phyloP scores from a whole-genome alignment of 768 basidiomycete species.

The Leucocoprinus sp. region DNA sequence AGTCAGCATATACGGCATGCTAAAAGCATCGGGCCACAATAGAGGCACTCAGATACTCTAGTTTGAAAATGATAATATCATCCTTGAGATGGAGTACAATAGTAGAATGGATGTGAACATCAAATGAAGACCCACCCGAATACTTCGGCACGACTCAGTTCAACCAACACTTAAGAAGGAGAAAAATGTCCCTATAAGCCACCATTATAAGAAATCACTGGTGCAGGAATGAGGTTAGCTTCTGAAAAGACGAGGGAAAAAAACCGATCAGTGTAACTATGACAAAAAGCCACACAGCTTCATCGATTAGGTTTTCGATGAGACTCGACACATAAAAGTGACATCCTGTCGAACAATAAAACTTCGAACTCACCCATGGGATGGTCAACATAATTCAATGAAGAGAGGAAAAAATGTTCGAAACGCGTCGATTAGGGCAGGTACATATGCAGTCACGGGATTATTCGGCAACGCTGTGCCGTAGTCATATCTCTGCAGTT shows the following conservation, averaged over 20 bases:
- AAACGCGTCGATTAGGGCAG: too few species aligned
- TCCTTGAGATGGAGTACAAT: slow-evolving; percentile 23
- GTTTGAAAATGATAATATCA: slow-evolving; percentile 73
- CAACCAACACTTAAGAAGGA: too few species aligned
- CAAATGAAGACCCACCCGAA: neutral
- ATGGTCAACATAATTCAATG: neutral
- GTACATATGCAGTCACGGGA: too few species aligned
- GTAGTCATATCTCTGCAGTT: too few species aligned
- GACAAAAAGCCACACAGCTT: slow-evolving; percentile 61
- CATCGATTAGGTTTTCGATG: slow-evolving; percentile 49
- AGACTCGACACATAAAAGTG: slow-evolving; percentile 32
- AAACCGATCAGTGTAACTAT: slow-evolving; percentile 87
- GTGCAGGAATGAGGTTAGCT: neutral
- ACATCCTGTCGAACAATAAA: slow-evolving; percentile 49
- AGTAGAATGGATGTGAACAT: neutral
- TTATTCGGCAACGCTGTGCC: too few species aligned
- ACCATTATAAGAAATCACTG: too few species aligned
- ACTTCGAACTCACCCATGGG: neutral
- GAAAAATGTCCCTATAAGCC: too few species aligned
- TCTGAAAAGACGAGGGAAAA: slow-evolving; percentile 3
- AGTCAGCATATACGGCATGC: slow-evolving; percentile 55
- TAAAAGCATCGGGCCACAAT: slow-evolving; percentile 58
- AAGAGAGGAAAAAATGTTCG: slow-evolving; percentile 1
- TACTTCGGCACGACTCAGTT: neutral
- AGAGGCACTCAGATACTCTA: slow-evolving; percentile 83